Base-by-base conservation (phyloP, 345 rosid species). In the Citrus cavaleriei region DNA sequence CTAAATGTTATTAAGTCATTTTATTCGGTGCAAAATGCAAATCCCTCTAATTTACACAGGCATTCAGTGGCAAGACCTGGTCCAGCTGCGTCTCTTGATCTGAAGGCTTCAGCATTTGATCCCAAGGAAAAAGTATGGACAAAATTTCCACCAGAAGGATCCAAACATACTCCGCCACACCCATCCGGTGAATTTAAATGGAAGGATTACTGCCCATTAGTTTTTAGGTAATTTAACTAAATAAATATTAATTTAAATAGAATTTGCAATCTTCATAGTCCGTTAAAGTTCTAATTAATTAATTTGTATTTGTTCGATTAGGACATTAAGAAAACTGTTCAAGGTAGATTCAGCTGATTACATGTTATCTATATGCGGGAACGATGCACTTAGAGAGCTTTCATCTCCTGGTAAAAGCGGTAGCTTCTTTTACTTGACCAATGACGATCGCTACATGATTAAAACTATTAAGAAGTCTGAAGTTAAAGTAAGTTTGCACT, bases 361-460 rank as follows among this genome's bases (percentile, higher is more conserved):
- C 84, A 95, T 95, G 98, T 7, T 93, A 68, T 95, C 98, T 0
- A 91, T 95, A 8, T 95, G 98, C 72, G 98, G 98, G 67, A 86
- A 95, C 49, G 92, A 95, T 76, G 98, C 98, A 8, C 98, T 95
- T 27, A 84, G 98, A 22, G 98, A 95, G 78, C 94, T 93, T 64
- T 95, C 98, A 7, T 95, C 98, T 40, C 98, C 98, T 54, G 98
- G 98, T 62, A 95, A 95, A 91, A 95, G 98, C 78, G 98, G 98
- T 46, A 95, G 98, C 83, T 95, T 95, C 70, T 95, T 95, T 68
- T 95, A 95, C 83, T 83, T 95, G 83, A 95, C 98, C 16, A 84
- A 91, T 38, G 98, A 95, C 65, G 98, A 95, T 73, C 91, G 91
- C 27, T 95, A 95, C 88, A 95, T 95, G 98, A 95, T 95, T 22